Conservation (phyloP, 2,329 filamentous ascomycete genomes). For the Fusarium nematophilum region DNA sequence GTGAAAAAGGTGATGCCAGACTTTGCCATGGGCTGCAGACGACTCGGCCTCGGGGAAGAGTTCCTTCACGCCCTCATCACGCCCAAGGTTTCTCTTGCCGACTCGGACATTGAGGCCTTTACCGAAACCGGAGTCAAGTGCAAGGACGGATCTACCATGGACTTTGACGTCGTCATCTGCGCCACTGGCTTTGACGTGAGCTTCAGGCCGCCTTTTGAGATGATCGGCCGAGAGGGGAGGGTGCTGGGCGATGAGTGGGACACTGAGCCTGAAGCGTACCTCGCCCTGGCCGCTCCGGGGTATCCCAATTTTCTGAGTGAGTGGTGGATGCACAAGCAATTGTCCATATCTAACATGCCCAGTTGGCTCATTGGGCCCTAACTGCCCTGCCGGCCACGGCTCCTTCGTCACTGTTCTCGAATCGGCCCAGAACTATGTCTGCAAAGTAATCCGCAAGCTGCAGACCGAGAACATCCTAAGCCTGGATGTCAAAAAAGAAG, state of each 20-base stretch:
- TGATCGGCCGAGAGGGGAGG: slow-evolving; percentile 22
- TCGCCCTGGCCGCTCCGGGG: slow-evolving; percentile 40
- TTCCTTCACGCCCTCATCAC: slow-evolving; percentile 49
- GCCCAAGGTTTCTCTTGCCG: slow-evolving; percentile 36
- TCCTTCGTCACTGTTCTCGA: slow-evolving; percentile 15
- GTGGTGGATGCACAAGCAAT: neutral
- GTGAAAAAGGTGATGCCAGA: slow-evolving; percentile 49
- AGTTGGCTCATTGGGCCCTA: slow-evolving; percentile 11
- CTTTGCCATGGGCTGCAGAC: slow-evolving; percentile 55
- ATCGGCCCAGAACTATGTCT: slow-evolving; percentile 17
- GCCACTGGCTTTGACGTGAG: slow-evolving; percentile 42
- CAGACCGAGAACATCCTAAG: slow-evolving; percentile 18
- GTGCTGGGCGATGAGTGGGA: slow-evolving; percentile 42
- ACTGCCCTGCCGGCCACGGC: slow-evolving; percentile 15
- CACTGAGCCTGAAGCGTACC: slow-evolving; percentile 40
- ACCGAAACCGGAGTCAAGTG: slow-evolving; percentile 14
- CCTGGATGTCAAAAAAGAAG: slow-evolving; percentile 14
- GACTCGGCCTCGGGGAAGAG: slow-evolving; percentile 57
- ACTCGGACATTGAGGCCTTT: slow-evolving; percentile 16
- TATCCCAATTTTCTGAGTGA: slow-evolving; percentile 42
- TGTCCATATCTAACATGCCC: neutral
- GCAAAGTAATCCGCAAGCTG: slow-evolving; percentile 19
- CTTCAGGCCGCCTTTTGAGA: slow-evolving; percentile 41
- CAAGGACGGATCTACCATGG: slow-evolving; percentile 6
- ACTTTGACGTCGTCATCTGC: slow-evolving; percentile 25